Evolutionary conservation across 2,329 filamentous ascomycete genomes (phyloP).

Genomic region (Leptoxyphium fumago): DNA sequence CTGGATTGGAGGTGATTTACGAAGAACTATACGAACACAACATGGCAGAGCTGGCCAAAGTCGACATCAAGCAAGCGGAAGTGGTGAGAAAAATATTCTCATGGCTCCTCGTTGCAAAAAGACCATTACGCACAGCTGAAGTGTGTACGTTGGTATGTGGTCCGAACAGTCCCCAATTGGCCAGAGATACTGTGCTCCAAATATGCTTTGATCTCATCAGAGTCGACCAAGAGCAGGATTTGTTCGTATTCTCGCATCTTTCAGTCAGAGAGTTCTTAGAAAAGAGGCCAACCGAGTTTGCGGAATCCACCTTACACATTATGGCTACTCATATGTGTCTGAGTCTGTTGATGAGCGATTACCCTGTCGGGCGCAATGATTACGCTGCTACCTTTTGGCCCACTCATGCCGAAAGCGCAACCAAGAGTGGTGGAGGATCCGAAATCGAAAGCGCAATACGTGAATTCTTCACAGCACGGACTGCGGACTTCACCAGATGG

Average conservation of each 20-base stretch:
- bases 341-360: neutral
- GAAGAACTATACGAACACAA: neutral
- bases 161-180: neutral
- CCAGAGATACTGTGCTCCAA: neutral
- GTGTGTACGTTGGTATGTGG: neutral
- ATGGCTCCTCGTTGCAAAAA: neutral
- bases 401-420: neutral
- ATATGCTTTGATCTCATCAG: neutral
- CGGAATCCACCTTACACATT: neutral
- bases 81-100: neutral
- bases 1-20: neutral
- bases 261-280: neutral
- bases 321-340: neutral
- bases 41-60: neutral
- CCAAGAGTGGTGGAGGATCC: neutral
- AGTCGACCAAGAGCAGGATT: neutral
- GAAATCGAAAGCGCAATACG: neutral
- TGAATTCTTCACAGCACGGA: neutral
- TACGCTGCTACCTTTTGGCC: neutral
- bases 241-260: neutral
- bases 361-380: neutral
- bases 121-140: neutral
- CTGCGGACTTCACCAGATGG: neutral
- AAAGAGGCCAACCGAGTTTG: neutral
- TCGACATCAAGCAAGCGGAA: neutral